Evolutionary conservation across 176 grass and related monocot species (phyloP).

Genomic region (Calamus simplicifolius): DNA sequence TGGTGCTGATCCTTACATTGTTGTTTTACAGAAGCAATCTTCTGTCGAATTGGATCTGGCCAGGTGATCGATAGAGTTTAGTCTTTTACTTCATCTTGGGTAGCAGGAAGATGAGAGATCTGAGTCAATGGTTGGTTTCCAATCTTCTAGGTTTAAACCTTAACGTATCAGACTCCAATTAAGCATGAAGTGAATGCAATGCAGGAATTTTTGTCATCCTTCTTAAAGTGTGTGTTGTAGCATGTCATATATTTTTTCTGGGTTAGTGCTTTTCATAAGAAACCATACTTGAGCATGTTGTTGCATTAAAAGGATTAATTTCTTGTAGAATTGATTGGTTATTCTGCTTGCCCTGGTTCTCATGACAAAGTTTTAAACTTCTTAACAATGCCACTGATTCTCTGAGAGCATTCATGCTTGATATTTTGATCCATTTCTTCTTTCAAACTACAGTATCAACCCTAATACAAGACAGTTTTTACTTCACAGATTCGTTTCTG

Average conservation of each 20-base stretch:
- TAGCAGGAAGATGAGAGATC: slow-evolving; percentile 21
- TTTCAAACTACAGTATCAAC: neutral
- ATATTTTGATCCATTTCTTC: no score
- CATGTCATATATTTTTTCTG: no score
- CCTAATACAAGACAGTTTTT: neutral
- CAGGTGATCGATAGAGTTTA: slow-evolving; percentile 19
- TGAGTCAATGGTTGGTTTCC: slow-evolving; percentile 30
- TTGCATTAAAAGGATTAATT: no score
- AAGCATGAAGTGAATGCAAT: neutral
- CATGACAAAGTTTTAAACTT: neutral
- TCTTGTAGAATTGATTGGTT: neutral
- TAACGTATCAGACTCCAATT: slow-evolving; percentile 3
- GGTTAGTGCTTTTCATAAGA: no score
- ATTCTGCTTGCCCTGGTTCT: slow-evolving; percentile 4
- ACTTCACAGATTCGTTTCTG: slow-evolving; percentile 38
- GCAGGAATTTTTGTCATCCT: no score
- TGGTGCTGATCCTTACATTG: slow-evolving; percentile 34
- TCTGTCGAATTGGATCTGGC: slow-evolving; percentile 33
- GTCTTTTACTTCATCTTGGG: slow-evolving; percentile 14
- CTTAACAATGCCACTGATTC: no score
- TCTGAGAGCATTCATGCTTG: no score
- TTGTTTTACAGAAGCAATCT: slow-evolving; percentile 52
- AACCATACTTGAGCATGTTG: no score
- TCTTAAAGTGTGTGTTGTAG: no score
- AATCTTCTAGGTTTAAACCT: neutral